Percentiles rank a stretch among this genome's conserved stretches.
Conservation (phyloP, 2,329 filamentous ascomycete species). For the Epichloe uncinata region DNA sequence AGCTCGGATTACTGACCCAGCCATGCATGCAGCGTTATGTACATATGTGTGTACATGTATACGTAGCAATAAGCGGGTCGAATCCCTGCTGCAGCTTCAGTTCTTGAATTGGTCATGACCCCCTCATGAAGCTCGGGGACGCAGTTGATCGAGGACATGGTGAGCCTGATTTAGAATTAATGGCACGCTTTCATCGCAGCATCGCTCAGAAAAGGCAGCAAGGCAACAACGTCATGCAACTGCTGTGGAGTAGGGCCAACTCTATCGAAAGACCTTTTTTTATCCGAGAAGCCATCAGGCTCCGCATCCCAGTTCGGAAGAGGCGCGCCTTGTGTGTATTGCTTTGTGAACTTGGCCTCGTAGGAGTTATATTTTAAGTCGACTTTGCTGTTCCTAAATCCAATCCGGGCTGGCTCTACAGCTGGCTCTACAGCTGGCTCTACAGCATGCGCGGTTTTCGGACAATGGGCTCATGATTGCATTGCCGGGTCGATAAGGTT, state of each 20-base stretch:
- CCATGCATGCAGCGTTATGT: background rate
- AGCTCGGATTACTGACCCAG: conserved; percentile 4
- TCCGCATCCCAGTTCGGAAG: background rate
- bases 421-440: no score
- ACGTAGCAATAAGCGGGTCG: conserved; percentile 3
- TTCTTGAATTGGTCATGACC: background rate
- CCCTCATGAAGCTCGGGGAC: background rate
- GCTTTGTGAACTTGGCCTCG: background rate
- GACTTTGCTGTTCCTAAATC: background rate
- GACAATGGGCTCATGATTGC: background rate
- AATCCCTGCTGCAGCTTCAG: conserved; percentile 3
- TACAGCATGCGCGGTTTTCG: background rate
- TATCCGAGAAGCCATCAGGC: no score
- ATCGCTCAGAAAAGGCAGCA: background rate
- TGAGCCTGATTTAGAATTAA: background rate
- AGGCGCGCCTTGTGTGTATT: background rate
- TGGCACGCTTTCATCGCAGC: background rate
- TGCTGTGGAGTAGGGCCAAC: background rate
- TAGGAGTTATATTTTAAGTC: background rate
- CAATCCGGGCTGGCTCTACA: background rate
- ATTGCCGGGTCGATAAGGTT: background rate
- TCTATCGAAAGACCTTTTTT: no score
- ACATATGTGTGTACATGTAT: no score
- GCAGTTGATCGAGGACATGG: background rate
- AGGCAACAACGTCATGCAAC: background rate